Conservation (phyloP, 2,329 filamentous ascomycete species). For the Colletotrichum gigasporum region DNA sequence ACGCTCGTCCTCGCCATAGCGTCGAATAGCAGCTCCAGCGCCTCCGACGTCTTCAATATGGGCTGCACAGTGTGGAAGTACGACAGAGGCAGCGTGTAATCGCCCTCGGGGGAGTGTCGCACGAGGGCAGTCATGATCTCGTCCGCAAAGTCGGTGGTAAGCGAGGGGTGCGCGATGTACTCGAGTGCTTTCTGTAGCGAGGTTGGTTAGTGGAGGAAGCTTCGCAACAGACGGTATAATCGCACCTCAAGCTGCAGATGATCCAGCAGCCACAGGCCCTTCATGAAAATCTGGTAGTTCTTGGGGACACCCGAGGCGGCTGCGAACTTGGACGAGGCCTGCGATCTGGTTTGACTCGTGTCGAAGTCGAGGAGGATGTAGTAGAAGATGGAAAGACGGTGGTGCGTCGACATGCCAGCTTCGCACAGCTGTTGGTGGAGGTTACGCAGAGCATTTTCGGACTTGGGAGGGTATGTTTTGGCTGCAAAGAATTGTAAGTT, state of each 20-base stretch:
- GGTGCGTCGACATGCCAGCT: slow-evolving; percentile 71
- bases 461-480: slow-evolving; percentile 79
- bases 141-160: slow-evolving; percentile 84
- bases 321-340: slow-evolving; percentile 67
- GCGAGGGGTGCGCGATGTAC: slow-evolving; percentile 80
- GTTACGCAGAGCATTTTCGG: slow-evolving; percentile 71
- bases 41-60: slow-evolving; percentile 69
- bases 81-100: slow-evolving; percentile 74
- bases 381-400: slow-evolving; percentile 85
- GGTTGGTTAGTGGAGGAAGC: not conserved
- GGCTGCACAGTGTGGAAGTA: slow-evolving; percentile 84
- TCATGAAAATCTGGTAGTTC: slow-evolving; percentile 83
- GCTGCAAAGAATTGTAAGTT: slow-evolving; percentile 43
- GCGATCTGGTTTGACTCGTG: slow-evolving; percentile 58
- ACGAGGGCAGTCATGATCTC: slow-evolving; percentile 80
- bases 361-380: slow-evolving; percentile 84
- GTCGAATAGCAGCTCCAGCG: slow-evolving; percentile 74
- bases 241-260: slow-evolving; percentile 72
- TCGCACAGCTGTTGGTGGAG: slow-evolving; percentile 77
- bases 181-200: slow-evolving; percentile 70
- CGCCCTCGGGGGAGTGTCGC: slow-evolving; percentile 64
- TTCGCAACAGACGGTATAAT: too few species aligned
- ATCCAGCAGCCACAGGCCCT: slow-evolving; percentile 85
- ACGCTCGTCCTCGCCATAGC: slow-evolving; percentile 74
- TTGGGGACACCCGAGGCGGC: slow-evolving; percentile 72